Conservation (phyloP, 164 flowering plant genomes). For the Vitis rupestris region DNA sequence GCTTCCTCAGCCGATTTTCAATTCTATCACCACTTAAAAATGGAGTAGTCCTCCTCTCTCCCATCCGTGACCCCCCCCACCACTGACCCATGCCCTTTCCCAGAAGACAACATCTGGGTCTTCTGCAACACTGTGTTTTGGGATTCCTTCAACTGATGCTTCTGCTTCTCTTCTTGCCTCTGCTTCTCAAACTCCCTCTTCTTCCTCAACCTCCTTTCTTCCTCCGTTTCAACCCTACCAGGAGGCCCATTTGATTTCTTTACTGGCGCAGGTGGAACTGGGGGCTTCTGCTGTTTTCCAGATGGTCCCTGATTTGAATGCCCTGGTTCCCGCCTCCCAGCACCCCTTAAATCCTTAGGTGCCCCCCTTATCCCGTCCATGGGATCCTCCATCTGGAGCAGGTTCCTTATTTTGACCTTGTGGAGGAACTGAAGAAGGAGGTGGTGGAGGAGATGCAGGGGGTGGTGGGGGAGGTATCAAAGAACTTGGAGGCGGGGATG, state of each 20-base stretch:
- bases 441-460: constrained; percentile 57
- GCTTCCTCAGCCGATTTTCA: constrained; percentile 91
- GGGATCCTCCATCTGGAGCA: constrained; percentile 22
- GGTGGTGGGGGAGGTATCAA: constrained; percentile 56
- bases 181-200: constrained; percentile 88
- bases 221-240: constrained; percentile 86
- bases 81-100: constrained; percentile 62
- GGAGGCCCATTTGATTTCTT: constrained; percentile 42
- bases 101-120: constrained; percentile 59
- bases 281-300: constrained; percentile 38
- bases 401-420: constrained; percentile 32
- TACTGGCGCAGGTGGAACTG: constrained; percentile 26
- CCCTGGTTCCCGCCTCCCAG: constrained; percentile 37
- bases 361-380: constrained; percentile 15
- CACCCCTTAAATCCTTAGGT: constrained; percentile 17
- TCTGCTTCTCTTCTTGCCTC: constrained; percentile 75
- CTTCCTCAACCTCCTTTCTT: constrained; percentile 82
- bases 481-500: constrained; percentile 56
- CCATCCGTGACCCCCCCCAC: constrained; percentile 78
- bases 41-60: constrained; percentile 61
- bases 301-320: constrained; percentile 29
- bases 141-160: constrained; percentile 62
- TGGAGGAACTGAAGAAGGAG: constrained; percentile 31
- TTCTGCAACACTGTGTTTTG: constrained; percentile 61
- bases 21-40: constrained; percentile 67